Percentiles rank a stretch among this genome's conserved stretches.
Evolutionary conservation across 225 moss, liverwort and hornwort species (phyloP).

Genomic region (Pseudoscleropodium purum): DNA sequence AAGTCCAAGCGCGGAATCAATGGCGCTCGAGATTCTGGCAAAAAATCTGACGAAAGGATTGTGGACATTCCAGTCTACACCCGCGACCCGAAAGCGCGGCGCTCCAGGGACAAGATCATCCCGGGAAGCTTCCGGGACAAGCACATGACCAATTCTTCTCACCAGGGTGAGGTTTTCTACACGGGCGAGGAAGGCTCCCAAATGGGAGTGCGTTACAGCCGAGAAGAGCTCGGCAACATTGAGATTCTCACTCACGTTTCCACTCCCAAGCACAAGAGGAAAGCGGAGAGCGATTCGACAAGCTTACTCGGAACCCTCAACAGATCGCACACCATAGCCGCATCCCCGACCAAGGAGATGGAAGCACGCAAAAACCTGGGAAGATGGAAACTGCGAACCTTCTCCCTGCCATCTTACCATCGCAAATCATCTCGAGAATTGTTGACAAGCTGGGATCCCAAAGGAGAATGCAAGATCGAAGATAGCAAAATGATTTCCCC

Average conservation of each 20-base stretch:
- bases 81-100: neutral
- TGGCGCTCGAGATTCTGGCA: neutral
- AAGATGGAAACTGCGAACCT: slow-evolving; percentile 20
- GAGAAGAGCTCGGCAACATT: slow-evolving; percentile 17
- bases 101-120: neutral
- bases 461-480: neutral
- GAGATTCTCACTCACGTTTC: slow-evolving; percentile 14
- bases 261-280: neutral
- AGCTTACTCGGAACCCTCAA: slow-evolving; percentile 17
- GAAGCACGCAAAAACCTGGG: neutral
- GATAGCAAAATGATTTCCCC: neutral
- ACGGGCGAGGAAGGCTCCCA: slow-evolving; percentile 31
- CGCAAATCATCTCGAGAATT: neutral
- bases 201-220: slow-evolving; percentile 42
- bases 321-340: slow-evolving; percentile 29
- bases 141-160: slow-evolving; percentile 18
- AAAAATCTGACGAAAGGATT: neutral
- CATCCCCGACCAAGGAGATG: slow-evolving; percentile 2
- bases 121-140: slow-evolving; percentile 33
- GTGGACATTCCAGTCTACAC: slow-evolving; percentile 17
- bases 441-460: neutral
- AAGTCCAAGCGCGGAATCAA: neutral
- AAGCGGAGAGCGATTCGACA: slow-evolving; percentile 20
- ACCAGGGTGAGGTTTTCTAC: slow-evolving; percentile 29
- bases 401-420: slow-evolving; percentile 22